Evolutionary conservation across 176 grass and related monocot genomes (phyloP).

Genomic region (Oropetium thomaeum): DNA sequence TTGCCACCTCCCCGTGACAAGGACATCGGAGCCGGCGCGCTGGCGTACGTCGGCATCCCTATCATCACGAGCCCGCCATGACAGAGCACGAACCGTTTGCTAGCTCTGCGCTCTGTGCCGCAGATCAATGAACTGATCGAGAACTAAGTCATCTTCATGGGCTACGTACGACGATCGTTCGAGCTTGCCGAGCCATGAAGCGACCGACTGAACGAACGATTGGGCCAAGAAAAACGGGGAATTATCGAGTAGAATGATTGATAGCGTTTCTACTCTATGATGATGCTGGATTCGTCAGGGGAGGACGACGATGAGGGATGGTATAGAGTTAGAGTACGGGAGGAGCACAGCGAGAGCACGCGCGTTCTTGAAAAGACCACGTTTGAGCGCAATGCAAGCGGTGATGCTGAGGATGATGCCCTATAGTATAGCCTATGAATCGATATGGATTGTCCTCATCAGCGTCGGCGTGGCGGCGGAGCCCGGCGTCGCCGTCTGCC

Average conservation of each 20-base stretch:
- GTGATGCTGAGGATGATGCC: not conserved
- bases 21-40: not conserved
- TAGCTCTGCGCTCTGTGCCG: too few relatives aligned
- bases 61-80: not conserved
- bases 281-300: not conserved
- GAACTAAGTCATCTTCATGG: too few relatives aligned
- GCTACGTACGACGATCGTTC: not conserved
- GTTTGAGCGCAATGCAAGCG: not conserved
- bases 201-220: not conserved
- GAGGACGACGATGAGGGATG: not conserved
- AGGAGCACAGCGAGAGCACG: not conserved
- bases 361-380: not conserved
- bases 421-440: not conserved
- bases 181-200: not conserved
- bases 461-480: not conserved
- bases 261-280: not conserved
- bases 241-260: not conserved
- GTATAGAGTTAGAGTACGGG: not conserved
- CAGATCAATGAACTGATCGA: not conserved
- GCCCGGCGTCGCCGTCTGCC: not conserved
- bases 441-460: not conserved
- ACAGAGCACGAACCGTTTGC: too few relatives aligned
- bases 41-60: not conserved
- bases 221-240: not conserved
- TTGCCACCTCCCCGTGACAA: not conserved